Evolutionary conservation across 1,284 basidiomycete genomes (phyloP).

Genomic region (Volvariella surrecta): DNA sequence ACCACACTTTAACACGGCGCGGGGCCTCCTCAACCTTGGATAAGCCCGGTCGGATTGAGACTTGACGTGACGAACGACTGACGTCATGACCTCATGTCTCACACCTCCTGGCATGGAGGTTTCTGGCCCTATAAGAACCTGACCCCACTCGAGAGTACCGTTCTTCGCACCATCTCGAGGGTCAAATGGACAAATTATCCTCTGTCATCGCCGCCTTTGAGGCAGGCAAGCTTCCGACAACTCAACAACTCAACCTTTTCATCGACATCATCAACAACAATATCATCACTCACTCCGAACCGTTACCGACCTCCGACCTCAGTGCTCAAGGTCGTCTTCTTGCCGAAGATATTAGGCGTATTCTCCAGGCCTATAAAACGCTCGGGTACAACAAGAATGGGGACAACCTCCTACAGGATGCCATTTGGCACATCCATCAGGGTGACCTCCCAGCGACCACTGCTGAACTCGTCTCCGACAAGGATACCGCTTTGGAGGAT

Average conservation of each 20-base stretch:
- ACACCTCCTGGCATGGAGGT: too few relatives aligned
- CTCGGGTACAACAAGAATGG: constrained; percentile 48
- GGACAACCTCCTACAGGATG: constrained; percentile 54
- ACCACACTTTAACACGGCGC: too few relatives aligned
- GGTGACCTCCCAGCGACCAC: constrained; percentile 34
- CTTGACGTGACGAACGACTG: too few relatives aligned
- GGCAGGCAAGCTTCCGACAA: constrained; percentile 56
- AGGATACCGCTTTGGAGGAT: constrained; percentile 39
- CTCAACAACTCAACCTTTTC: constrained; percentile 39
- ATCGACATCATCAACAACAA: constrained; percentile 43
- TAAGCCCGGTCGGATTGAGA: too few relatives aligned
- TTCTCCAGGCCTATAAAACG: constrained; percentile 45
- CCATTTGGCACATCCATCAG: constrained; percentile 51
- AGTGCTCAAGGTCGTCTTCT: constrained; percentile 43
- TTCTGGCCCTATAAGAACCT: too few relatives aligned
- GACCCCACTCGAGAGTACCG: too few relatives aligned
- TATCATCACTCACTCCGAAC: constrained; percentile 35
- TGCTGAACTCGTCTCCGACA: constrained; percentile 23
- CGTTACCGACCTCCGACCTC: constrained; percentile 28
- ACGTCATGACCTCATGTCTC: too few relatives aligned
- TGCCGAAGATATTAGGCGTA: constrained; percentile 34
- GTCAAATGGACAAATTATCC: constrained; percentile 46
- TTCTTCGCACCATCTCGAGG: too few relatives aligned
- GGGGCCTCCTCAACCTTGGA: too few relatives aligned
- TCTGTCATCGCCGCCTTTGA: constrained; percentile 53